A percentile compares a stretch with the other conserved stretches of the same genome.
phyloP scores from a whole-genome alignment of 345 rosid genomes.

The Stellera chamaejasme region DNA sequence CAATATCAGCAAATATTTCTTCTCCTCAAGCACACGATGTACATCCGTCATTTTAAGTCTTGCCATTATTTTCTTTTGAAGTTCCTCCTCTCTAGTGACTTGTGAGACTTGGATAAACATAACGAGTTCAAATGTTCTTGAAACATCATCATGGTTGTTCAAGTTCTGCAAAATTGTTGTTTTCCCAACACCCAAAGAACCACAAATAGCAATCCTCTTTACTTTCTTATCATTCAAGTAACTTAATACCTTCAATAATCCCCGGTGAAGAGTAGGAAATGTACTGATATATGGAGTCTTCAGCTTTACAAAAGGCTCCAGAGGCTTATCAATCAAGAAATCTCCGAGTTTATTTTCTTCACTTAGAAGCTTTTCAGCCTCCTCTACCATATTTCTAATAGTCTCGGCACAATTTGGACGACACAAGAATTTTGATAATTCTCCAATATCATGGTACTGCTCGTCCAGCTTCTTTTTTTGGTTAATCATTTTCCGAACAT shows the following conservation, averaged over 20 bases:
- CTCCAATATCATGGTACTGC: no score
- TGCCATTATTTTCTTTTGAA: background rate
- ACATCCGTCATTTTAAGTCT: background rate
- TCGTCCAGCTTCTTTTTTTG: background rate
- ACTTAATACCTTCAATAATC: background rate
- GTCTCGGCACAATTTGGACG: background rate
- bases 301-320: background rate
- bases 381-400: background rate
- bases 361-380: background rate
- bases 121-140: slow-evolving; percentile 2
- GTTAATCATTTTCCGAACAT: background rate
- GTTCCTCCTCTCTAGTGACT: background rate
- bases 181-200: slow-evolving; percentile 6
- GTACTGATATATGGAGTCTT: background rate
- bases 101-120: background rate
- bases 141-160: slow-evolving; percentile 4
- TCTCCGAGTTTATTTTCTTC: background rate
- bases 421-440: no score
- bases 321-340: slow-evolving; percentile 5
- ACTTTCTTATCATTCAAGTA: background rate
- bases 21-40: background rate
- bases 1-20: slow-evolving; percentile 7
- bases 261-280: background rate
- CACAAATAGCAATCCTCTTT: background rate
- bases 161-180: slow-evolving; percentile 10